Conservation (phyloP, 805 yeast species). For the Clavispora phyllophila region DNA sequence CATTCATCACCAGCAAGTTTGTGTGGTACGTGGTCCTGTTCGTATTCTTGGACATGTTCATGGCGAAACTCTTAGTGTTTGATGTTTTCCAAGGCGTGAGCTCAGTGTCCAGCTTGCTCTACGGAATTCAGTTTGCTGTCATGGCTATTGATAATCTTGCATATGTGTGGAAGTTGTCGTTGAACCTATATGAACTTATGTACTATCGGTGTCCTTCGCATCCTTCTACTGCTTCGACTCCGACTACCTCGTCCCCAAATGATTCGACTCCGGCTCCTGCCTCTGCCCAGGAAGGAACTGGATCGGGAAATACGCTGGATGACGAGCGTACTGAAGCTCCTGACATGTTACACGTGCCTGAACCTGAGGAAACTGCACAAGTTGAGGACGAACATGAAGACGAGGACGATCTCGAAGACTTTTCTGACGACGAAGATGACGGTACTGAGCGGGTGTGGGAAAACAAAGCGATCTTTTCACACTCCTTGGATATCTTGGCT, state of each 20-base stretch:
- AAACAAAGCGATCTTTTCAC: slow-evolving; percentile 53
- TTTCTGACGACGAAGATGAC: slow-evolving; percentile 31
- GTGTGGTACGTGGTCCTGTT: slow-evolving; percentile 42
- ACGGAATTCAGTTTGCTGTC: slow-evolving; percentile 74
- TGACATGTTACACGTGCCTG: background rate
- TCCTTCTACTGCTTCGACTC: background rate
- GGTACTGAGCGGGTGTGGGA: slow-evolving; percentile 65
- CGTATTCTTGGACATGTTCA: slow-evolving; percentile 44
- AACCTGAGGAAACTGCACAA: background rate
- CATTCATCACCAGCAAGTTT: slow-evolving; percentile 34
- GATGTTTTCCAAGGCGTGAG: slow-evolving; percentile 47
- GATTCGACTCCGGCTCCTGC: background rate
- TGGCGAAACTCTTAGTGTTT: slow-evolving; percentile 54
- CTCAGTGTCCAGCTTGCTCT: slow-evolving; percentile 54
- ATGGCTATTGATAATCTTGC: slow-evolving; percentile 51
- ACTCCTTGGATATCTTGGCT: slow-evolving; percentile 50
- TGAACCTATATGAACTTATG: slow-evolving; percentile 54
- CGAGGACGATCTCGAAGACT: slow-evolving; percentile 7
- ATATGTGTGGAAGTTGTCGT: slow-evolving; percentile 39
- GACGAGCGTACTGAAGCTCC: no score
- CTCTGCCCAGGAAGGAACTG: no score
- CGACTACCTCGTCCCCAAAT: background rate
- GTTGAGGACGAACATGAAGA: slow-evolving; percentile 2
- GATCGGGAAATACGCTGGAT: no score
- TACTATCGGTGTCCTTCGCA: slow-evolving; percentile 28